Evolutionary conservation across 1,284 basidiomycete species (phyloP).

Genomic region (Trametes versicolor): DNA sequence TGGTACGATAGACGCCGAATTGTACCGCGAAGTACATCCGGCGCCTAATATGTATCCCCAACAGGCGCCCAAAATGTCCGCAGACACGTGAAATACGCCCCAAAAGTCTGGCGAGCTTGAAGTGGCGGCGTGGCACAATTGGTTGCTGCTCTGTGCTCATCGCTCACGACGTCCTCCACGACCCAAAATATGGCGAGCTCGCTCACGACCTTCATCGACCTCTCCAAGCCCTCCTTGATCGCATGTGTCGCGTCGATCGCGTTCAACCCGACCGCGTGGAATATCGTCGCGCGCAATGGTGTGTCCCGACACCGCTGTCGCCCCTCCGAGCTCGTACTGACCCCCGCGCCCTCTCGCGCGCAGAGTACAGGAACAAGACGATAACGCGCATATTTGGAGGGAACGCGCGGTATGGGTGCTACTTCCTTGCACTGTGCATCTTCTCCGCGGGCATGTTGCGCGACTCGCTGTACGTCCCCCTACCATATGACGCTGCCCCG

Average conservation of each 20-base stretch:
- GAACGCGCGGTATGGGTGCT: slow-evolving; percentile 82
- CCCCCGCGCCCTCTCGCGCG: slow-evolving; percentile 12
- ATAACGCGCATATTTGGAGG: slow-evolving; percentile 86
- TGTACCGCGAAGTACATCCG: too few relatives aligned
- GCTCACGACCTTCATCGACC: slow-evolving; percentile 56
- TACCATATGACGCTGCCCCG: neutral
- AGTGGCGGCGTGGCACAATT: slow-evolving; percentile 7
- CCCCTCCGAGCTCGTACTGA: slow-evolving; percentile 2
- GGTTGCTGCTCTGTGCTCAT: too few relatives aligned
- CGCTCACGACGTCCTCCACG: slow-evolving; percentile 8
- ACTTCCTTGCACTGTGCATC: slow-evolving; percentile 91
- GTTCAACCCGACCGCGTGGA: slow-evolving; percentile 97
- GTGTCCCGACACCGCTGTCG: slow-evolving; percentile 37
- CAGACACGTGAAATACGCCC: slow-evolving; percentile 21
- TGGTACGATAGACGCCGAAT: neutral
- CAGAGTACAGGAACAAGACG: slow-evolving; percentile 90
- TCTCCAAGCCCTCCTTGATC: slow-evolving; percentile 71
- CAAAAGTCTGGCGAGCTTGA: slow-evolving; percentile 1
- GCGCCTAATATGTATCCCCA: neutral
- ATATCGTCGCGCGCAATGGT: slow-evolving; percentile 95
- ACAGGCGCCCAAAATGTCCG: neutral
- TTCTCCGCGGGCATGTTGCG: slow-evolving; percentile 88
- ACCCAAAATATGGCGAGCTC: slow-evolving; percentile 27
- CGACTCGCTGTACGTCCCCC: slow-evolving; percentile 79
- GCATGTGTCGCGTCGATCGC: slow-evolving; percentile 71